phyloP scores from a whole-genome alignment of 1,284 basidiomycete genomes.

The Microbotryomycetes sp. region DNA sequence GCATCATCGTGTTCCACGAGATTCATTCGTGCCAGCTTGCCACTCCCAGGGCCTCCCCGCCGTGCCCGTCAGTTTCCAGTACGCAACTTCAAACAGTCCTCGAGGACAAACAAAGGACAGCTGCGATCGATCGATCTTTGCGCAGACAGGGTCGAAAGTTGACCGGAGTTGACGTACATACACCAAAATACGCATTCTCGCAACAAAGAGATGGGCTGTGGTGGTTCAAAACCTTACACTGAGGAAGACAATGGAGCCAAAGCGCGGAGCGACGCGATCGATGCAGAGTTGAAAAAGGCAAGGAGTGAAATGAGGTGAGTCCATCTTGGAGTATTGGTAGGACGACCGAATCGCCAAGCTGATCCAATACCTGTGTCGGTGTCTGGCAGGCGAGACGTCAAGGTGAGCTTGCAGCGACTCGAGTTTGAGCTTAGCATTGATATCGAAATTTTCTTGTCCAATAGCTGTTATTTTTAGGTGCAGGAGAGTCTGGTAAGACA shows the following conservation, averaged over 20 bases:
- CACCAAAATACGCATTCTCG: too few species aligned
- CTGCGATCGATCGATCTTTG: too few species aligned
- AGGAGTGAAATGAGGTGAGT: constrained; percentile 14
- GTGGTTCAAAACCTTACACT: constrained; percentile 35
- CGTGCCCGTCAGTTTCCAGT: too few species aligned
- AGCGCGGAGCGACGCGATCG: constrained; percentile 40
- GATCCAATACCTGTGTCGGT: background rate
- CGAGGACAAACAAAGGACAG: too few species aligned
- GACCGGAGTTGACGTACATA: too few species aligned
- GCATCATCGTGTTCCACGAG: too few species aligned
- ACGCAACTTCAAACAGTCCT: too few species aligned
- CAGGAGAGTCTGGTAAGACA: constrained; percentile 43
- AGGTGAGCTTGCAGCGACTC: constrained; percentile 13
- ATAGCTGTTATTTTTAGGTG: constrained; percentile 40
- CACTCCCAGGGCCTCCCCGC: too few species aligned
- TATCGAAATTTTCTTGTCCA: too few species aligned
- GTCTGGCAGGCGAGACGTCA: constrained; percentile 14
- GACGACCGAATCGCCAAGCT: background rate
- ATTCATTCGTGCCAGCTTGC: too few species aligned
- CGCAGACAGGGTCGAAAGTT: too few species aligned
- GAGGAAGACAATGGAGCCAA: constrained; percentile 33
- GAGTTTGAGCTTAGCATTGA: too few species aligned
- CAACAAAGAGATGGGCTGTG: constrained; percentile 16
- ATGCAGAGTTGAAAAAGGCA: constrained; percentile 38
- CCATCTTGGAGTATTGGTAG: background rate